Evolutionary conservation across 1,284 basidiomycete species (phyloP).

Genomic region (Vanrija sp.): DNA sequence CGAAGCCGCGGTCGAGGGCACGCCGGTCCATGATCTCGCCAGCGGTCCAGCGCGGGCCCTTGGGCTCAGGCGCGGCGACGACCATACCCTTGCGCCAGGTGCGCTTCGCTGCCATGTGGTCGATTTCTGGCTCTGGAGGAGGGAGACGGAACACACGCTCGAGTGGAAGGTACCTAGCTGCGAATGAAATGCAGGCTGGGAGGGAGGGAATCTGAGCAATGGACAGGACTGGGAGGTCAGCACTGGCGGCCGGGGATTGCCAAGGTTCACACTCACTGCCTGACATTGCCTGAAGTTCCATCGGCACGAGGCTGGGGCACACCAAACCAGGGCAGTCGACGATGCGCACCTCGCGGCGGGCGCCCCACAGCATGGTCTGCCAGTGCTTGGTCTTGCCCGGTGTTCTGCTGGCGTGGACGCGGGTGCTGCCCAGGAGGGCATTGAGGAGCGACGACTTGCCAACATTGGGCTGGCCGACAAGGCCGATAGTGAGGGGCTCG

Average conservation of each 20-base stretch:
- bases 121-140: slow-evolving; percentile 42
- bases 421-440: slow-evolving; percentile 75
- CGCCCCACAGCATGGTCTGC: slow-evolving; percentile 77
- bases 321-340: slow-evolving; percentile 85
- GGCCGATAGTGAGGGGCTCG: slow-evolving; percentile 70
- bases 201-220: slow-evolving; percentile 81
- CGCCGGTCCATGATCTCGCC: slow-evolving; percentile 72
- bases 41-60: slow-evolving; percentile 41
- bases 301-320: slow-evolving; percentile 69
- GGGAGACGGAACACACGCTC: slow-evolving; percentile 65
- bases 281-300: slow-evolving; percentile 68
- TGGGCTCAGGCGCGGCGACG: background rate
- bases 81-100: slow-evolving; percentile 29
- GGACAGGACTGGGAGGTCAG: slow-evolving; percentile 57
- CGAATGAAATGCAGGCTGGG: slow-evolving; percentile 67
- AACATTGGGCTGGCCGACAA: slow-evolving; percentile 91
- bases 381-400: slow-evolving; percentile 96
- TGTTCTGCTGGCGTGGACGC: slow-evolving; percentile 78
- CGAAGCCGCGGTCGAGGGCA: slow-evolving; percentile 69
- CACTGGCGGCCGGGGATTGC: too few species aligned
- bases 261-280: slow-evolving; percentile 12
- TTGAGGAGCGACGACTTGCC: slow-evolving; percentile 89
- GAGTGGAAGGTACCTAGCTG: slow-evolving; percentile 67
- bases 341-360: slow-evolving; percentile 67
- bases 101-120: slow-evolving; percentile 33